Evolutionary conservation across 805 yeast genomes (phyloP).

Genomic region (Wickerhamiella dianesei): DNA sequence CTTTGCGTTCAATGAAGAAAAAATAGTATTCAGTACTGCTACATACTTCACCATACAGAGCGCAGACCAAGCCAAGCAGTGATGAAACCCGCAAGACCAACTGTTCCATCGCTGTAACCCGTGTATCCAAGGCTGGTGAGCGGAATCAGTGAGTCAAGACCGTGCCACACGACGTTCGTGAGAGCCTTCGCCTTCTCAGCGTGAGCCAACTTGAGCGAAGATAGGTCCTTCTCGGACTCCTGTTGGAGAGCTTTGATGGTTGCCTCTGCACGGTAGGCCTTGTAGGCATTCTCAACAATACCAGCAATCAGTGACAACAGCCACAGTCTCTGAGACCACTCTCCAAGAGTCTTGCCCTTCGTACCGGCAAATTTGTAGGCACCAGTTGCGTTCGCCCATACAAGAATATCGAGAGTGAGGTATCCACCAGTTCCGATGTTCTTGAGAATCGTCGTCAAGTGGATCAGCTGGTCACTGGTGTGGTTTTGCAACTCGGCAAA

Average conservation of each 20-base stretch:
- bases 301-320: conserved; percentile 54
- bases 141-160: conserved; percentile 63
- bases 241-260: conserved; percentile 21
- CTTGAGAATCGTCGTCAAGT: conserved; percentile 29
- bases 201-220: conserved; percentile 28
- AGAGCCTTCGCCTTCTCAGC: conserved; percentile 29
- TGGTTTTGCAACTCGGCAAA: conserved; percentile 55
- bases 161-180: conserved; percentile 48
- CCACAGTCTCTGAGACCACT: conserved; percentile 42
- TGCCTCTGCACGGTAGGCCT: conserved; percentile 32
- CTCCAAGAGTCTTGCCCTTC: conserved; percentile 12
- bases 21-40: too few species aligned
- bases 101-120: conserved; percentile 57
- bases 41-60: conserved; percentile 11
- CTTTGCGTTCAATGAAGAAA: too few species aligned
- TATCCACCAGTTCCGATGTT: conserved; percentile 26
- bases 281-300: conserved; percentile 44
- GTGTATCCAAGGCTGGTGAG: conserved; percentile 49
- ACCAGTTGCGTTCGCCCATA: conserved; percentile 22
- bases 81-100: conserved; percentile 72
- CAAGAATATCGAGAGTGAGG: conserved; percentile 25
- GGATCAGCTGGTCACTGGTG: conserved; percentile 45
- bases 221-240: conserved; percentile 23
- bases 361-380: conserved; percentile 25
- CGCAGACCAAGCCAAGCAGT: conserved; percentile 66